Conservation (phyloP, 1,284 basidiomycete species). For the Tausonia pullulans region DNA sequence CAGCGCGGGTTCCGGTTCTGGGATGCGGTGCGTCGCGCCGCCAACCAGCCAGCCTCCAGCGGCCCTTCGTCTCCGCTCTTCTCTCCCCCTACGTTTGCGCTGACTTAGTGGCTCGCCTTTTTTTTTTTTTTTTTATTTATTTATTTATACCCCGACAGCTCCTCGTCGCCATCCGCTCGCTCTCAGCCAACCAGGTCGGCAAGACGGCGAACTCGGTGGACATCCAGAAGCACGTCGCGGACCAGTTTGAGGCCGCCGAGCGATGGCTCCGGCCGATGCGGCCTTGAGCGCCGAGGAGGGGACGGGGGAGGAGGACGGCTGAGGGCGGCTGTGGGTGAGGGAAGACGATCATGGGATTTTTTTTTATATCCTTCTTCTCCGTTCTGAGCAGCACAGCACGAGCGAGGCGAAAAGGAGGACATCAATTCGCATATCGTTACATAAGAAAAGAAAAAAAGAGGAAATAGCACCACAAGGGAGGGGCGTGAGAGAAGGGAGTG, state of each 20-base stretch:
- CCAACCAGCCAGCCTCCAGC: too few species aligned
- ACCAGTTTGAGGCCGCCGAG: constrained; percentile 90
- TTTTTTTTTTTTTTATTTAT: constrained; percentile 20
- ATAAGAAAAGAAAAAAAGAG: neutral
- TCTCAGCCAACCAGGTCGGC: constrained; percentile 63
- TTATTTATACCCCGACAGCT: constrained; percentile 50
- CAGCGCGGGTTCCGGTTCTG: constrained; percentile 96
- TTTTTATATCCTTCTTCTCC: neutral
- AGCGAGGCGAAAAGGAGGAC: neutral
- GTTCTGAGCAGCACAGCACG: neutral
- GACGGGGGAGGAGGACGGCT: neutral
- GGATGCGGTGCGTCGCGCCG: constrained; percentile 64
- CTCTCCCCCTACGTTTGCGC: neutral
- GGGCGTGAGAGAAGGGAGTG: neutral
- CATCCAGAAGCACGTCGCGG: constrained; percentile 51
- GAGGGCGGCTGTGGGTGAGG: neutral
- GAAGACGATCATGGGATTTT: neutral
- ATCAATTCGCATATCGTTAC: neutral
- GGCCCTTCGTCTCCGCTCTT: constrained; percentile 18
- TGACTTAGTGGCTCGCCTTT: constrained; percentile 20
- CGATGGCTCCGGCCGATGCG: constrained; percentile 85
- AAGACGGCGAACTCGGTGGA: constrained; percentile 44
- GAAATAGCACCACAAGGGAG: neutral
- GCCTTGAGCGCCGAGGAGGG: constrained; percentile 34
- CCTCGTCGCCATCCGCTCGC: constrained; percentile 72